Evolutionary conservation across 2,329 filamentous ascomycete genomes (phyloP).

Genomic region (Rhinocladiella mackenziei): DNA sequence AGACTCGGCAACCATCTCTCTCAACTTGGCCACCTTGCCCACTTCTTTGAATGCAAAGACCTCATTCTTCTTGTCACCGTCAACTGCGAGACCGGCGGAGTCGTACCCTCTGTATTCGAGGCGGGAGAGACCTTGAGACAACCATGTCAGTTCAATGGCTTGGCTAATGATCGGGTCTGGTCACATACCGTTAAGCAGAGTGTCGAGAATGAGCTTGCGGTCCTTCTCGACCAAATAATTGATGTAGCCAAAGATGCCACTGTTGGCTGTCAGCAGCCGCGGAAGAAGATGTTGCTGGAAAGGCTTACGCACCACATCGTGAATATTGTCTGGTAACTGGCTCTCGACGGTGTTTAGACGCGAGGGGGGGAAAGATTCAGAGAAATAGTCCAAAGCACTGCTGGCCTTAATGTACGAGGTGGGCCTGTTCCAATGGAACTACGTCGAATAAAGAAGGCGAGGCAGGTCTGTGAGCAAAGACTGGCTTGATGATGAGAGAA

Average conservation of each 20-base stretch:
- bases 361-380: slow-evolving; percentile 1
- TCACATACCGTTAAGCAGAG: slow-evolving; percentile 83
- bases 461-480: not conserved
- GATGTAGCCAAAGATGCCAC: slow-evolving; percentile 97
- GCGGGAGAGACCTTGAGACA: slow-evolving; percentile 71
- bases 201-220: slow-evolving; percentile 91
- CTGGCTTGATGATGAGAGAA: not conserved
- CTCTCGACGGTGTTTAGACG: not conserved
- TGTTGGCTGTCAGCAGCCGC: slow-evolving; percentile 36
- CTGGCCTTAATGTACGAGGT: too few relatives aligned
- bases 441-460: slow-evolving; percentile 11
- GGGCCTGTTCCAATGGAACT: too few relatives aligned
- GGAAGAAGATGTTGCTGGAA: not conserved
- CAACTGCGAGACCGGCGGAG: slow-evolving; percentile 90
- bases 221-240: slow-evolving; percentile 99
- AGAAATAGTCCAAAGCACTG: slow-evolving; percentile 4
- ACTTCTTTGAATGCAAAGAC: slow-evolving; percentile 98
- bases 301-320: slow-evolving; percentile 23
- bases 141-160: not conserved
- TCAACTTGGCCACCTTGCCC: slow-evolving; percentile 96
- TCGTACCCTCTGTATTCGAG: slow-evolving; percentile 99
- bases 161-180: slow-evolving; percentile 13
- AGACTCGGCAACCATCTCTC: slow-evolving; percentile 80
- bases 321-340: slow-evolving; percentile 1
- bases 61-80: slow-evolving; percentile 98